Evolutionary conservation across 2,329 filamentous ascomycete genomes (phyloP).

Genomic region (Rutstroemia sp.): DNA sequence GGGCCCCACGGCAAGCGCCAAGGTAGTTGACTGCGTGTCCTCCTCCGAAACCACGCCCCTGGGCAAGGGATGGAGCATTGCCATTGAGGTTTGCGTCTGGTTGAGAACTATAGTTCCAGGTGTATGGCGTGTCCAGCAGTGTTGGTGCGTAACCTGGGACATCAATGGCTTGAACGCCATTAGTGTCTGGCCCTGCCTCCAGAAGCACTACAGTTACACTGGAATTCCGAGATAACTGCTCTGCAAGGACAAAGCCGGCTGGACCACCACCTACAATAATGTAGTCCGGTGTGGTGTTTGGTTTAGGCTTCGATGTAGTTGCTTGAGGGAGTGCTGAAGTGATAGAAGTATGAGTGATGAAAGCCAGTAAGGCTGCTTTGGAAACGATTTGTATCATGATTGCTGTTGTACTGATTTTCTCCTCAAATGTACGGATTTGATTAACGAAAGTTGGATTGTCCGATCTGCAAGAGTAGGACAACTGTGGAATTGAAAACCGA

Average conservation of each 20-base stretch:
- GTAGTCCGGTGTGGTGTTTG: neutral
- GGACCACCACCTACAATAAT: conserved; percentile 5
- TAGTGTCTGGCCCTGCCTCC: conserved; percentile 2
- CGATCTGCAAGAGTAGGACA: neutral
- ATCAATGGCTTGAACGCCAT: neutral
- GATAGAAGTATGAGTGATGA: neutral
- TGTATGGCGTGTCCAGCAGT: neutral
- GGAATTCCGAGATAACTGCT: neutral
- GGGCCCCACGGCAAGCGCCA: conserved; percentile 9
- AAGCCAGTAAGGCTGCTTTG: neutral
- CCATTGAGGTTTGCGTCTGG: neutral
- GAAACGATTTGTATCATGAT: neutral
- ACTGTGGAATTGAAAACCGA: neutral
- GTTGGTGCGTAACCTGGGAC: neutral
- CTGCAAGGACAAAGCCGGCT: conserved; percentile 1
- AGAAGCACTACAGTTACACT: conserved; percentile 1
- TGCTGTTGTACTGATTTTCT: neutral
- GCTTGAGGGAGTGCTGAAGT: neutral
- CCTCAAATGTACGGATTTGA: neutral
- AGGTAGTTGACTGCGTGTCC: conserved; percentile 23
- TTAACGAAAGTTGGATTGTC: neutral
- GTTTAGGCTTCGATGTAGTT: neutral
- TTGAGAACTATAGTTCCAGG: neutral
- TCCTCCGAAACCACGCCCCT: conserved; percentile 20
- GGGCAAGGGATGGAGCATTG: conserved; percentile 2